Base-by-base conservation (phyloP, 2,329 filamentous ascomycete species). In the Teratosphaeriaceae sp. region DNA sequence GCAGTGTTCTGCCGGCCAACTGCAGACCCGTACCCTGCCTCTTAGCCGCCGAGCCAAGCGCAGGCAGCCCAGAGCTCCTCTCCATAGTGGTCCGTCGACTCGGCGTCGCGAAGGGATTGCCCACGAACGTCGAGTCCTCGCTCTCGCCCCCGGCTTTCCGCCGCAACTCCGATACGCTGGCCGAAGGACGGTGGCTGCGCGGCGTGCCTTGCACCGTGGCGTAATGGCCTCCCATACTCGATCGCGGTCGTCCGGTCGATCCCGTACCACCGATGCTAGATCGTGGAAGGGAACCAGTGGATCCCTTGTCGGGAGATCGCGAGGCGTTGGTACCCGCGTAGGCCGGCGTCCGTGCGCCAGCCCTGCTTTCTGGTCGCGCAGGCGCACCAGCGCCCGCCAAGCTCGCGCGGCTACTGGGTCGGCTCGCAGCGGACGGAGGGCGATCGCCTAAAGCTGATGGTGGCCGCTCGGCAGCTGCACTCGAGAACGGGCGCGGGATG, bases 361-460 rank as follows among this genome's bases (percentile, higher is more conserved):
- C 63, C 66, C 42, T 68, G 66, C 57, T 57, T 18, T 46, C 46
- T 13, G 54, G 53, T 24, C 52, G 3, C 15, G 31, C 18, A 15
- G 31, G 24, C 24, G 24, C 24, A 27, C 15, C 5, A 22, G 31
- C 31, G 16, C 26, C 22, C 5, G 42, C 39, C 34, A 49, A 34
- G 59, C 82, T 85, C 54, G 83, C 79, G 50, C 85, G 80, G 57
- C 85, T 89, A 66, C 79, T 84, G 13, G 86, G 85, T 24, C 85
- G 80, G 53, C 79, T 82, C 51, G 74, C 68, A 21, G 53, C 54
- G 20, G 51, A 53, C 12, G 52, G 51, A 11, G 52, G 52, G 20
- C 46, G 38, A 19, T 57, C 16, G 11, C 18, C 56, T 22, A 55
- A 40, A 27, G 54, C 55, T 15, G 52, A 53, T 12, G 49, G 44